A percentile compares a stretch with the other conserved stretches of the same genome.
phyloP scores from a whole-genome alignment of 2,329 filamentous ascomycete genomes.

The Monilinia laxa region DNA sequence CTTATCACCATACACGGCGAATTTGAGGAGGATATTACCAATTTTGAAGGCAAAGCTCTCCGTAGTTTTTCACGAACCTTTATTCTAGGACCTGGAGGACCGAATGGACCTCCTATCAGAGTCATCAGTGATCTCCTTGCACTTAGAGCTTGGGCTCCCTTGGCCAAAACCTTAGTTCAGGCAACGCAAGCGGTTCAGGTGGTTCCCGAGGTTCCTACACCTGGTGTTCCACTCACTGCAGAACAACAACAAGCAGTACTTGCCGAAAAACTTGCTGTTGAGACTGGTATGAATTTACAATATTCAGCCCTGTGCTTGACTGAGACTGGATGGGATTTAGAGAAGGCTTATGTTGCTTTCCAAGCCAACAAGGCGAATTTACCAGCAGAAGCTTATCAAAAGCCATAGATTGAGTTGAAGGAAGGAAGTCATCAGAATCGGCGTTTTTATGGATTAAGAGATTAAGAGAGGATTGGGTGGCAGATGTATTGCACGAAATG shows the following conservation, averaged over 20 bases:
- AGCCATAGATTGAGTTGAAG: not conserved
- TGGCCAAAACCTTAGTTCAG: constrained; percentile 41
- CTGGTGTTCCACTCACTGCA: constrained; percentile 27
- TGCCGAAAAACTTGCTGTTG: constrained; percentile 70
- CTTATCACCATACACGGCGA: constrained; percentile 79
- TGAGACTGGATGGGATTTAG: constrained; percentile 77
- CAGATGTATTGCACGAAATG: constrained; percentile 3
- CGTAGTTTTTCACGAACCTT: constrained; percentile 83
- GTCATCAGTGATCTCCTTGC: constrained; percentile 79
- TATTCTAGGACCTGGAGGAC: constrained; percentile 71
- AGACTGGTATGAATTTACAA: constrained; percentile 75
- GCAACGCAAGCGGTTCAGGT: constrained; percentile 2
- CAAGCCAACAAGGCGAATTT: constrained; percentile 65
- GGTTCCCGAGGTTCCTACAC: constrained; percentile 23
- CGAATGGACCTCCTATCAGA: constrained; percentile 57
- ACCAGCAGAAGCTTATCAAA: constrained; percentile 16
- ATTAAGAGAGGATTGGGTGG: not conserved
- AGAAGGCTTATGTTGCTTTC: constrained; percentile 73
- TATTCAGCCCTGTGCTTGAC: constrained; percentile 80
- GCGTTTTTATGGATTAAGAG: not conserved
- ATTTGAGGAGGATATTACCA: constrained; percentile 70
- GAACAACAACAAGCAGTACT: constrained; percentile 59
- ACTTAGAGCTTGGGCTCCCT: constrained; percentile 62
- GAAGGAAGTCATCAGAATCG: not conserved
- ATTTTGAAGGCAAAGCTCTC: constrained; percentile 56